Percentiles rank a stretch among this genome's conserved stretches.
Evolutionary conservation across 73 alveolate genomes (phyloP).

Genomic region (Paramecium octaurelia): DNA sequence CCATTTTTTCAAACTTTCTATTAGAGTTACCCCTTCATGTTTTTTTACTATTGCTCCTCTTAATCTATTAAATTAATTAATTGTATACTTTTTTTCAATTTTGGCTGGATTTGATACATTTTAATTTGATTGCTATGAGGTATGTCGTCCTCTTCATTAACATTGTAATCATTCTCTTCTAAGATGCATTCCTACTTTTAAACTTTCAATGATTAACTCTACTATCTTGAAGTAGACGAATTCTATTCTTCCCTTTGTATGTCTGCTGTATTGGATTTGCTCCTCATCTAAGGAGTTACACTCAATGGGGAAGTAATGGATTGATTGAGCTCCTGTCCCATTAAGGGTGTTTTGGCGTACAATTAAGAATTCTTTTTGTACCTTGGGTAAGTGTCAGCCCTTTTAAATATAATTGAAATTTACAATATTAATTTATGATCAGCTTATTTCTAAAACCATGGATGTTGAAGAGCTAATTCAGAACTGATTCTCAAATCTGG

Average conservation of each 20-base stretch:
- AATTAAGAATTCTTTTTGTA: background rate
- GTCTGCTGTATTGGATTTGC: constrained; percentile 34
- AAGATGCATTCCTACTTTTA: background rate
- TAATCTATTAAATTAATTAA: background rate
- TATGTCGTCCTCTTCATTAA: constrained; percentile 1
- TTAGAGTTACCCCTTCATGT: background rate
- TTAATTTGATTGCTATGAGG: constrained; percentile 3
- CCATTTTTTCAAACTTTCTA: background rate
- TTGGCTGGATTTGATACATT: background rate
- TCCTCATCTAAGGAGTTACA: constrained; percentile 7
- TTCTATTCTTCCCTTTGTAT: background rate
- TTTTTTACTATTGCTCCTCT: background rate
- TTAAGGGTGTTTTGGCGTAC: constrained; percentile 20
- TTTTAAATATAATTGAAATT: background rate
- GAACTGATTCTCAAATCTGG: constrained; percentile 39
- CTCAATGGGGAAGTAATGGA: background rate
- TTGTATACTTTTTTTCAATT: background rate
- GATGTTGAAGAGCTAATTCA: constrained; percentile 43
- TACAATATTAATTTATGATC: background rate
- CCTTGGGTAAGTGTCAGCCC: constrained; percentile 20
- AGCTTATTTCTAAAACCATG: constrained; percentile 44
- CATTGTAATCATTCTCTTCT: constrained; percentile 12
- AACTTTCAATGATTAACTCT: constrained; percentile 2
- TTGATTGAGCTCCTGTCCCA: background rate
- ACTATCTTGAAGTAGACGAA: background rate